Base-by-base conservation (phyloP, 73 alveolate species). In the Paramecium biaurelia region DNA sequence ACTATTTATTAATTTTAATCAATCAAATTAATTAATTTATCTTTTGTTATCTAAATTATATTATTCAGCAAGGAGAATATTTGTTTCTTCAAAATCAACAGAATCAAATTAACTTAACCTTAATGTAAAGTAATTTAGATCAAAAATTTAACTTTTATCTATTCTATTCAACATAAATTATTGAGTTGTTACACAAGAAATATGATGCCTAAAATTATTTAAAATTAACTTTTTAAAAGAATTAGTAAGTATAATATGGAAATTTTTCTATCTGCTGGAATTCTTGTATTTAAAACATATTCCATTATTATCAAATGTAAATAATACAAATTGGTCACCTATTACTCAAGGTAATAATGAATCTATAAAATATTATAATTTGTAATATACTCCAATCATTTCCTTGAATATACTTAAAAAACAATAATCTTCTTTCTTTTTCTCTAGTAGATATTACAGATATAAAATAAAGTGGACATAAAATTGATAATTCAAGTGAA, bases 381-480 rank as follows among this genome's bases (percentile, higher is more conserved):
- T 38, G 8, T 72, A 38, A 34, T 30, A 72, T 72, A 72, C 86
- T 38, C 86, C 86, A 72, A 72, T 72, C 58, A 14, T 72, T 72
- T 34, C 58, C 86, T 35, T 72, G 56, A 72, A 18, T 72, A 4
- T 72, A 14, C 12, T 21, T 28, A 1, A 72, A 42, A 37, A 72
- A 72, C 7, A 72, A 3, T 3, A 28, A 32, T 72, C 86, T 32
- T 30, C 58, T 30, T 35, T 38, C 15, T 37, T 72, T 72, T 21
- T 72, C 86, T 4, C 12, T 34, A 4, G 1, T 42, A 9, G 7
- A 34, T 7, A 37, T 9, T 28, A 38, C 35, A 34, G 58, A 72
- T 2, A 38, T 12, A 21, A 72, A 72, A 37, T 67, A 72, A 30
- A 72, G 7, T 0, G 86, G 86, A 72, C 56, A 35, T n/a, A 72